Percentiles rank a stretch among this genome's conserved stretches.
Evolutionary conservation across 192 early-diverging fungal species (phyloP).

Genomic region (Backusella luteola): DNA sequence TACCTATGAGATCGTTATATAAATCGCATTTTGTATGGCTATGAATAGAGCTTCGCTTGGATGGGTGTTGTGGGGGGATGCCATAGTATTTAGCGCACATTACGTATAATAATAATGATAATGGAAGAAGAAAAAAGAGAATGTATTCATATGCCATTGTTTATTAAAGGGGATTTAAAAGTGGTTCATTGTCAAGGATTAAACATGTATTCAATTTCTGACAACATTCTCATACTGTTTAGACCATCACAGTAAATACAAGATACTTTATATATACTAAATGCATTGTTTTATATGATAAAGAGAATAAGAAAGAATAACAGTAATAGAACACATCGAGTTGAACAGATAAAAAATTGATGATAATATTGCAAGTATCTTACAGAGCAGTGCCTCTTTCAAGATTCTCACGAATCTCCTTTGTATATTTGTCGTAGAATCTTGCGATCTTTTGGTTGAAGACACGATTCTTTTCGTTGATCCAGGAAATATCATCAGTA

Average conservation of each 20-base stretch:
- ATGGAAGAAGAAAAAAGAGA: neutral
- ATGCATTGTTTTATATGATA: neutral
- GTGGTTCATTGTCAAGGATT: neutral
- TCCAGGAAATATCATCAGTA: conserved; percentile 91
- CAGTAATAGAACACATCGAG: too few relatives aligned
- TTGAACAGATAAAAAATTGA: neutral
- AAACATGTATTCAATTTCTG: neutral
- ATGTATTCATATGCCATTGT: neutral
- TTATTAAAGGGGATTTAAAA: neutral
- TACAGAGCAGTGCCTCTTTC: conserved; percentile 83
- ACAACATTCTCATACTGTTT: neutral
- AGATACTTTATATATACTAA: neutral
- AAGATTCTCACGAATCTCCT: conserved; percentile 86
- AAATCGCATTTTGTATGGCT: neutral
- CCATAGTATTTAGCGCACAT: neutral
- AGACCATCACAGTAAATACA: too few relatives aligned
- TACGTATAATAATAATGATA: neutral
- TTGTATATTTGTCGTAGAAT: conserved; percentile 94
- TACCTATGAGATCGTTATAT: neutral
- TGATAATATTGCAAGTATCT: conserved; percentile 16
- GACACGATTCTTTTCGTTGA: conserved; percentile 92
- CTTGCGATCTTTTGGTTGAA: conserved; percentile 97
- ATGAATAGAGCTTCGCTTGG: neutral
- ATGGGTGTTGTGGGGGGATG: neutral
- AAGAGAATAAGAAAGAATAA: neutral